Base-by-base conservation (phyloP, 2,329 filamentous ascomycete genomes). In the Verticillium isaacii region DNA sequence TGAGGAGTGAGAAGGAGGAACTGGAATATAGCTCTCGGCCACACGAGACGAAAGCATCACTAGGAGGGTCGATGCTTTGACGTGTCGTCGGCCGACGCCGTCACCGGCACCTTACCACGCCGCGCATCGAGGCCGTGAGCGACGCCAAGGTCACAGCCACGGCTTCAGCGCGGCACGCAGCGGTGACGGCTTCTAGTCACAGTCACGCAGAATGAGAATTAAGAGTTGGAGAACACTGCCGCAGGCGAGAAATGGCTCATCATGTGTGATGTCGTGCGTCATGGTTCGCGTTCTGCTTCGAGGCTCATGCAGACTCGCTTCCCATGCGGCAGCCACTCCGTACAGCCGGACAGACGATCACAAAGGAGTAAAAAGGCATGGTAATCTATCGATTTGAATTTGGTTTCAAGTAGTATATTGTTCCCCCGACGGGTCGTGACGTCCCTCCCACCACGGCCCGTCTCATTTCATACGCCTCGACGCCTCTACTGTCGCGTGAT, bases 381-480 rank as follows among this genome's bases (percentile, higher is more conserved):
- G 32, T 57, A 29, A 50, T 64, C 62, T 63, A 62, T 63, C 61
- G 32, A 58, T 59, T 54, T 19, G 56, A 57, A 41, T 50, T 56
- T 63, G 29, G 55, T 45, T 45, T 17, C 5, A 55, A 55, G 17
- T 25, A 32, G 19, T 29, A 54, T 29, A 17, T 52, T 29, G 29
- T 14, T 36, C 58, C 45, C 58, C 58, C 65, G 73, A 78, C 72
- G 68, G 70, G 75, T 75, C 76, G 78, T 80, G 81, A 81, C 85
- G 85, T 88, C 84, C 82, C 85, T 87, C 82, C 82, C 82, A 83
- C 79, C 82, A 82, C 76, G 78, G 75, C 75, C 45, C 25, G 45
- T 50, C 45, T n/a, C 45, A n/a, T 50, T 50, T 50, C 69, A 70
- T 72, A 71, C 67, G 74, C 75, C 63, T 62, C 36, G 50, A 63